Evolutionary conservation across 805 yeast species (phyloP).

Genomic region (Cyberlindnera lachancei): DNA sequence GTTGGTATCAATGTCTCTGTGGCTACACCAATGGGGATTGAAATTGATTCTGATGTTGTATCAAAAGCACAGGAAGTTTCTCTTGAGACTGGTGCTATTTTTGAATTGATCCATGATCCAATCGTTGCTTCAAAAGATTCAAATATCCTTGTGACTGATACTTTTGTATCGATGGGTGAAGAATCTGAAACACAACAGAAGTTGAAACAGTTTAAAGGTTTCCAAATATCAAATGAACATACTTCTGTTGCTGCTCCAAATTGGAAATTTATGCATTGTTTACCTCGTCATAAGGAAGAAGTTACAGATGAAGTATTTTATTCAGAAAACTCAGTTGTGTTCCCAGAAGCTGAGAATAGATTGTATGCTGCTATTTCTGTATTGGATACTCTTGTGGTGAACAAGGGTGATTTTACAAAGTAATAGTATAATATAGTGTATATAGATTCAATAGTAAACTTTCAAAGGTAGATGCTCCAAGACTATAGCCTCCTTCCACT

Average conservation of each 20-base stretch:
- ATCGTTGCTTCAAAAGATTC: constrained; percentile 65
- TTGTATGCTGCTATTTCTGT: constrained; percentile 94
- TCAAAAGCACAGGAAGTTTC: constrained; percentile 48
- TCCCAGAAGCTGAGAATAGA: constrained; percentile 94
- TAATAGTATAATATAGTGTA: no score
- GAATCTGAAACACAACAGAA: constrained; percentile 70
- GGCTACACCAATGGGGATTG: constrained; percentile 76
- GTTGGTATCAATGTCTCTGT: constrained; percentile 75
- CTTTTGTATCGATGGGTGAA: constrained; percentile 98
- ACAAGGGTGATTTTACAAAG: constrained; percentile 55
- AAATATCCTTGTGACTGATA: constrained; percentile 85
- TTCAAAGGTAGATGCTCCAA: constrained; percentile 7
- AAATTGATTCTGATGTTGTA: constrained; percentile 50
- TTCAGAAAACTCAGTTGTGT: constrained; percentile 75
- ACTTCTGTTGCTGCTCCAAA: constrained; percentile 51
- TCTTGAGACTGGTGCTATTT: constrained; percentile 38
- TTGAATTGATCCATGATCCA: constrained; percentile 67
- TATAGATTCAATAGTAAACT: constrained; percentile 14
- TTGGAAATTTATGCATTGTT: constrained; percentile 96
- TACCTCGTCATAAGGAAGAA: constrained; percentile 93
- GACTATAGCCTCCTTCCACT: constrained; percentile 6
- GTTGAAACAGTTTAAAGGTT: constrained; percentile 76
- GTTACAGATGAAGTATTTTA: constrained; percentile 92
- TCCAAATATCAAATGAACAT: constrained; percentile 70
- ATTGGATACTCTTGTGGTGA: constrained; percentile 80